Conservation (phyloP, 1,139 yeast genomes). For the Kodamaea arcana region DNA sequence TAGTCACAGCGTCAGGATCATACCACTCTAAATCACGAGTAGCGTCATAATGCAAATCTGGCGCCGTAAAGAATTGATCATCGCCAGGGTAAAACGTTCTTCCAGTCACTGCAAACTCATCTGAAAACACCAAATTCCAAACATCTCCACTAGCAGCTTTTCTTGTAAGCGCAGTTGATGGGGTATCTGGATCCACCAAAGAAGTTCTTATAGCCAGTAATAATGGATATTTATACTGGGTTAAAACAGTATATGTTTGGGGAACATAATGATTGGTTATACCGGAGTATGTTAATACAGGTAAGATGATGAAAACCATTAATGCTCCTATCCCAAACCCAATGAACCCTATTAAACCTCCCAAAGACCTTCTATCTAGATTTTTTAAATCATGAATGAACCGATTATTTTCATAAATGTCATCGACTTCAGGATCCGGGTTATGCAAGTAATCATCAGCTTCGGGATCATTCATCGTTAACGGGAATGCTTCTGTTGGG, state of each 20-base stretch:
- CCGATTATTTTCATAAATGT: slow-evolving; percentile 65
- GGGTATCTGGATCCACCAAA: slow-evolving; percentile 79
- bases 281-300: slow-evolving; percentile 74
- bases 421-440: slow-evolving; percentile 89
- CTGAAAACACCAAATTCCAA: slow-evolving; percentile 75
- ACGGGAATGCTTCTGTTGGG: slow-evolving; percentile 83
- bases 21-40: slow-evolving; percentile 87
- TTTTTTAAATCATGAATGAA: slow-evolving; percentile 55
- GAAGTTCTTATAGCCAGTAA: slow-evolving; percentile 58
- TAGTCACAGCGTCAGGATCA: slow-evolving; percentile 74
- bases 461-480: slow-evolving; percentile 83
- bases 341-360: slow-evolving; percentile 57
- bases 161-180: slow-evolving; percentile 45
- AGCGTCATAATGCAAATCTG: slow-evolving; percentile 73
- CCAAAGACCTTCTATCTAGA: slow-evolving; percentile 56
- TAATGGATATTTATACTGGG: slow-evolving; percentile 56
- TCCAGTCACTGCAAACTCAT: slow-evolving; percentile 80
- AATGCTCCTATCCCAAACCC: slow-evolving; percentile 55
- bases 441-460: slow-evolving; percentile 89
- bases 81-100: slow-evolving; percentile 80
- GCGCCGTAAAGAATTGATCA: slow-evolving; percentile 80
- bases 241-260: slow-evolving; percentile 40
- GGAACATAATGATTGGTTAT: slow-evolving; percentile 34
- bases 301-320: slow-evolving; percentile 65
- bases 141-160: slow-evolving; percentile 50